Evolutionary conservation across 306 rosid species (phyloP), one percentile per base, ranked within the genome.

Genomic region (Hippophae tibetana): DNA sequence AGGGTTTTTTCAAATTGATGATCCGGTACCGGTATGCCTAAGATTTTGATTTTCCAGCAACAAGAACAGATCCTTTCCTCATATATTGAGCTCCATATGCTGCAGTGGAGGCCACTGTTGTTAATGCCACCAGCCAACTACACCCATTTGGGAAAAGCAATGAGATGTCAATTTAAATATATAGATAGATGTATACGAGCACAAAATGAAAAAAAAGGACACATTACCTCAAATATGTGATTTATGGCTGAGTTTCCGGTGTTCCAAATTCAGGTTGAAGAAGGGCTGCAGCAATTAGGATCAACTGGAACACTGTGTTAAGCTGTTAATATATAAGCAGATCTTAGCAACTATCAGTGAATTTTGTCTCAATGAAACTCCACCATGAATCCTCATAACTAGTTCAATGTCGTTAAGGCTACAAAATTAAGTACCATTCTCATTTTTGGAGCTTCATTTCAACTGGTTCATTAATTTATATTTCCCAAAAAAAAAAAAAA

Each of bases 101-200:
- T 50, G 83, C 87, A 0, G 88, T 78, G 13, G 84, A 79, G 43
- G 72, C 68, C 77, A 78, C 60, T 51, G 96, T 87, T 42, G 96
- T 92, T 69, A 93, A 81, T 27, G 89, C 98, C 63, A 92, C 98
- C 74, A 92, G 60, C 88, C 86, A 92, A 64, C 98, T 92, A 86
- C 78, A 75, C 50, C 69, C 52, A 58, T 61, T 60, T 38, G 25
- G 14, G 13, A 59, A 5, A 51, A 23, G 5, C 6, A 38, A 23
- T 31, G 56, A 47, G 14, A 48, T 56, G 62, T 51, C 23, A 13
- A 31, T 31, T 31, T 4, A 31, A 38, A n/a, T 42, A 43, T 38
- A 6, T n/a, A 57, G 40, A 42, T 38, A 57, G 40, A 42, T 38
- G 47, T 31, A 40, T 45, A 31, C 26, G 49, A 70, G 44, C 63